Percentiles rank a stretch among this genome's conserved stretches.
Evolutionary conservation across 148 eudicot species (phyloP).

Genomic region (Spergularia bocconei): DNA sequence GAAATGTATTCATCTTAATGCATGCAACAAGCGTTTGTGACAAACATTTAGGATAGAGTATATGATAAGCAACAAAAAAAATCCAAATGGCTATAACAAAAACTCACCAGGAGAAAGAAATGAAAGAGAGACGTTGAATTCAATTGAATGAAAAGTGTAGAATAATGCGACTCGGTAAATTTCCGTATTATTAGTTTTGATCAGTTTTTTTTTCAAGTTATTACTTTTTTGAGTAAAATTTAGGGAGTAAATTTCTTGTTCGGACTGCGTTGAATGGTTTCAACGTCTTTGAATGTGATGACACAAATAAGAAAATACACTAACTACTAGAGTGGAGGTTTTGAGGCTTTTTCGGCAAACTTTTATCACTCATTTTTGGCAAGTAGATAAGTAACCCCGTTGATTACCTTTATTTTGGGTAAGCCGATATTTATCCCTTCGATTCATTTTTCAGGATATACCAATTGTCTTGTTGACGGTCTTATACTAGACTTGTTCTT

Average conservation of each 20-base stretch:
- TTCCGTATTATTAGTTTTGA: too few relatives aligned
- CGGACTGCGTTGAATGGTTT: neutral
- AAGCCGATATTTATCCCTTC: neutral
- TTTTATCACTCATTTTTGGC: slow-evolving; percentile 17
- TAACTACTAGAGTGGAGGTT: neutral
- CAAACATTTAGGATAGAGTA: neutral
- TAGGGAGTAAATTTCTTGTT: neutral
- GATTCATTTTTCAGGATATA: neutral
- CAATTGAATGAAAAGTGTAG: neutral
- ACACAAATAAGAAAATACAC: slow-evolving; percentile 4
- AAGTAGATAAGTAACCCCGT: neutral
- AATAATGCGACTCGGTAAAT: too few relatives aligned
- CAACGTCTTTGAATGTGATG: neutral
- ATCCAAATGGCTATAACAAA: neutral
- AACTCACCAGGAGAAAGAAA: slow-evolving; percentile 1
- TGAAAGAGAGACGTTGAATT: neutral
- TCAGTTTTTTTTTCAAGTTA: neutral
- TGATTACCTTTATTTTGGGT: slow-evolving; percentile 7
- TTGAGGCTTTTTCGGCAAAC: slow-evolving; percentile 19
- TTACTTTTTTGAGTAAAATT: neutral
- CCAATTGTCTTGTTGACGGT: too few relatives aligned
- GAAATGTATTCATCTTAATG: too few relatives aligned
- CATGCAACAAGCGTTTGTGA: too few relatives aligned
- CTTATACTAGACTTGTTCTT: too few relatives aligned
- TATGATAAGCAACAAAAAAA: neutral